Evolutionary conservation across 2,329 filamentous ascomycete species (phyloP).

Genomic region (Rosellinia necatrix): DNA sequence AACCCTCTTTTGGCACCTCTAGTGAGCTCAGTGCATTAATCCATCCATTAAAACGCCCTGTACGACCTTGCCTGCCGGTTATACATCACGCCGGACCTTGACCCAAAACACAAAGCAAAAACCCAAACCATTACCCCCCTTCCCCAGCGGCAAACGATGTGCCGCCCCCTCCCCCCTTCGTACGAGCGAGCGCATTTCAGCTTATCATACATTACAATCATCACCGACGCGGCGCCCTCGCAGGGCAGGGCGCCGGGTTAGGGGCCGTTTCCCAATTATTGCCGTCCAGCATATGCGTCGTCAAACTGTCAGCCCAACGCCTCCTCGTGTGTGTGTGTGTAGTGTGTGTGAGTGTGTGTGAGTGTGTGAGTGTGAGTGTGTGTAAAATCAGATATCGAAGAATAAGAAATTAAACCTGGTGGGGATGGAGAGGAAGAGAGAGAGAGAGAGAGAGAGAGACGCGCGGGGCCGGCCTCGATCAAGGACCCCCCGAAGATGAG

Average conservation of each 20-base stretch:
- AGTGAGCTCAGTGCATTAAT: slow-evolving; percentile 7
- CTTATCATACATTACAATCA: slow-evolving; percentile 22
- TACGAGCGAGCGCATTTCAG: background rate
- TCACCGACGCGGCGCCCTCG: too few relatives aligned
- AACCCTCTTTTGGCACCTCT: slow-evolving; percentile 3
- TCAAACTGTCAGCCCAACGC: background rate
- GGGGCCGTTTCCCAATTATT: too few relatives aligned
- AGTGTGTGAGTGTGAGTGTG: too few relatives aligned
- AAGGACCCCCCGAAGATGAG: slow-evolving; percentile 53
- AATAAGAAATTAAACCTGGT: too few relatives aligned
- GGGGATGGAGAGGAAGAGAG: background rate
- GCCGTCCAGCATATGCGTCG: slow-evolving; percentile 17
- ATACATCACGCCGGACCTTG: slow-evolving; percentile 6
- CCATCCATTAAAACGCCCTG: slow-evolving; percentile 17
- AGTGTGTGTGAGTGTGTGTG: too few relatives aligned
- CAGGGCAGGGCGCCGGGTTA: too few relatives aligned
- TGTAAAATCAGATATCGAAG: background rate
- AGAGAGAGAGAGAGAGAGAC: too few relatives aligned
- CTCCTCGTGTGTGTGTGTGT: too few relatives aligned
- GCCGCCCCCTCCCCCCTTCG: too few relatives aligned
- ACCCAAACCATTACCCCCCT: slow-evolving; percentile 8
- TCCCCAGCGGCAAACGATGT: background rate
- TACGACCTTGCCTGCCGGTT: background rate
- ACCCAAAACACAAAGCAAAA: too few relatives aligned
- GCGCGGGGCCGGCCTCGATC: too few relatives aligned